phyloP scores from a whole-genome alignment of 2,329 filamentous ascomycete species.

The Tolypocladium tropicale region DNA sequence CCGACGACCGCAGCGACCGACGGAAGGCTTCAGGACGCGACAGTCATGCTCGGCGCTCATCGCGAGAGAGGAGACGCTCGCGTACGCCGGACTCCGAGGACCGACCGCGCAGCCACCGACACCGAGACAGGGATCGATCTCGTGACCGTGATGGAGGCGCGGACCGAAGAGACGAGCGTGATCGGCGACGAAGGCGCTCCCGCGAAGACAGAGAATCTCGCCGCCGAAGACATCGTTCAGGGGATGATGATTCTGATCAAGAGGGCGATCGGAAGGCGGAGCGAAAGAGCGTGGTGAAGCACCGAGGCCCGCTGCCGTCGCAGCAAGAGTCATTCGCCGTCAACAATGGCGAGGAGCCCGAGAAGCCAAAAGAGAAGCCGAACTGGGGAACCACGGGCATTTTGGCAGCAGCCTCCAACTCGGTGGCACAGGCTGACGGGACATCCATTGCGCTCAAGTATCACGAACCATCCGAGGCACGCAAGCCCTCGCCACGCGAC shows the following conservation, averaged over 20 bases:
- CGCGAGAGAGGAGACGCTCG: slow-evolving; percentile 21
- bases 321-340: slow-evolving; percentile 51
- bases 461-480: slow-evolving; percentile 86
- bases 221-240: slow-evolving; percentile 11
- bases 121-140: slow-evolving; percentile 11
- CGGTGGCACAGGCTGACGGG: slow-evolving; percentile 59
- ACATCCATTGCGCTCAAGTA: slow-evolving; percentile 82
- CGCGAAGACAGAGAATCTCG: slow-evolving; percentile 19
- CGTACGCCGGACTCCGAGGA: slow-evolving; percentile 17
- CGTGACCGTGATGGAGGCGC: slow-evolving; percentile 15
- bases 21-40: slow-evolving; percentile 10
- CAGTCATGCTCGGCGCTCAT: slow-evolving; percentile 15
- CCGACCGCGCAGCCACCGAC: slow-evolving; percentile 5
- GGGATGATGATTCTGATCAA: slow-evolving; percentile 1
- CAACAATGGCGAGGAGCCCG: slow-evolving; percentile 34
- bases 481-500: slow-evolving; percentile 70
- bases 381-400: slow-evolving; percentile 76
- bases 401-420: slow-evolving; percentile 80
- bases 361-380: slow-evolving; percentile 69
- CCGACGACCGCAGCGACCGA: slow-evolving; percentile 7
- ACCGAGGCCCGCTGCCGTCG: slow-evolving; percentile 44
- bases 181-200: slow-evolving; percentile 19
- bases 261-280: slow-evolving; percentile 11
- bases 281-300: slow-evolving; percentile 16
- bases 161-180: slow-evolving; percentile 6